Conservation (phyloP, 75 land plant species). For the Cunninghamia lanceolata region DNA sequence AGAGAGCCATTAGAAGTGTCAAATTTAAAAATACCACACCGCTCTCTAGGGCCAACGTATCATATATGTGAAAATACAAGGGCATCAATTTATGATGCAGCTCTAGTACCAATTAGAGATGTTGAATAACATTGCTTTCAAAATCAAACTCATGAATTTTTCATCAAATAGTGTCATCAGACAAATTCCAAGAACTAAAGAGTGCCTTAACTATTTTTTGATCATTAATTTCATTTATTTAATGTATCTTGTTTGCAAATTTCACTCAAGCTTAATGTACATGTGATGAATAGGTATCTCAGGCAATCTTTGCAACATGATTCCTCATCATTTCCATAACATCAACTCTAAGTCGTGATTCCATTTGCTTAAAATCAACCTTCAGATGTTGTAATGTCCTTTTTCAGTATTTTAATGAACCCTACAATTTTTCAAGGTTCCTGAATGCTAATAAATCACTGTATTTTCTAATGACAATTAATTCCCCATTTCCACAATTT, state of each 20-base stretch:
- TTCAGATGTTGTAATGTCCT: too few species aligned
- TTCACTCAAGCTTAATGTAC: not conserved
- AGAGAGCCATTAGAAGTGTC: not conserved
- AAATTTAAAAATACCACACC: not conserved
- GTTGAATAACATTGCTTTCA: not conserved
- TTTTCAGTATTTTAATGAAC: too few species aligned
- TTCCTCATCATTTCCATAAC: slow-evolving; percentile 50
- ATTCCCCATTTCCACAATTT: too few species aligned
- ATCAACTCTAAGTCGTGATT: slow-evolving; percentile 43
- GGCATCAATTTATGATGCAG: not conserved
- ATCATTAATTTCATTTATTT: not conserved
- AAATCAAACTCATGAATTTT: not conserved
- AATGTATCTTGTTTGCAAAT: not conserved
- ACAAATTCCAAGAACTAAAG: not conserved
- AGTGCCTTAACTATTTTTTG: not conserved
- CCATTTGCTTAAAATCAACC: too few species aligned
- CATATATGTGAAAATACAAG: slow-evolving; percentile 31
- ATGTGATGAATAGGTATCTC: not conserved
- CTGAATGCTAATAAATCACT: too few species aligned
- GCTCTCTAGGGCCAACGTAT: not conserved
- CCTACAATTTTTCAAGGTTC: too few species aligned
- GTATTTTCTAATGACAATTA: too few species aligned
- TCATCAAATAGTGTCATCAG: not conserved
- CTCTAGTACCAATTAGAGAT: not conserved
- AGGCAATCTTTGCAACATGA: slow-evolving; percentile 21